Evolutionary conservation across 2,329 filamentous ascomycete species (phyloP), one percentile per base, ranked within the genome.

Genomic region (Nigrospora oryzae): DNA sequence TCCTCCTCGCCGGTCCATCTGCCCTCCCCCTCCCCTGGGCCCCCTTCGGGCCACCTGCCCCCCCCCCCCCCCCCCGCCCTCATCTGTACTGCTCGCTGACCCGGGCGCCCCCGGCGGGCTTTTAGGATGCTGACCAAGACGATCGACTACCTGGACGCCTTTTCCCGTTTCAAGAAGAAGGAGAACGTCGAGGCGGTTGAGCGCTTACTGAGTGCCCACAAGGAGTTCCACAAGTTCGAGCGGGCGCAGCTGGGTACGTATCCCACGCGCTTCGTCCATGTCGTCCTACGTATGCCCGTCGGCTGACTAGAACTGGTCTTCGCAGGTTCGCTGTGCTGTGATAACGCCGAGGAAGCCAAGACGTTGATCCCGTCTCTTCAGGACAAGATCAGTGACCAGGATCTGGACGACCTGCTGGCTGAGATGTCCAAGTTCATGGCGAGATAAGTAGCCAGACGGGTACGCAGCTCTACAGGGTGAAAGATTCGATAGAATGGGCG

Each of bases 101-200:
- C 17, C 12, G n/a, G 6, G 12, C 10, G 8, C 13, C 16, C 51
- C 49, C 35, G 16, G 39, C 23, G 23, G 23, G 23, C 23, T 28
- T 4, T 28, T 28, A 86, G 81, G 59, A 89, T 90, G 64, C 76
- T 95, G 46, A 82, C 80, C 51, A 90, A 95, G 65, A 96, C 91
- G 23, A 77, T 89, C 53, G 88, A 90, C 60, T 97, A 98, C 67
- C 81, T 97, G 44, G 89, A 95, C 57, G 83, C 89, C 51, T 98
- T 98, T 67, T 86, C 90, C 15, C 86, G 93, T 33, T 97, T 97
- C 77, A 95, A 95, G 70, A 83, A 90, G 58, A 89, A 91, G 64
- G 88, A 95, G 64, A 93, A 93, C 54, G 86, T 95, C 60, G 87
- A 95, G 68, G 87, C 89, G n/a, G 89, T 97, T 31, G 89, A 95